phyloP scores from a whole-genome alignment of 176 grass and related monocot species.

The Aegilops speltoides region DNA sequence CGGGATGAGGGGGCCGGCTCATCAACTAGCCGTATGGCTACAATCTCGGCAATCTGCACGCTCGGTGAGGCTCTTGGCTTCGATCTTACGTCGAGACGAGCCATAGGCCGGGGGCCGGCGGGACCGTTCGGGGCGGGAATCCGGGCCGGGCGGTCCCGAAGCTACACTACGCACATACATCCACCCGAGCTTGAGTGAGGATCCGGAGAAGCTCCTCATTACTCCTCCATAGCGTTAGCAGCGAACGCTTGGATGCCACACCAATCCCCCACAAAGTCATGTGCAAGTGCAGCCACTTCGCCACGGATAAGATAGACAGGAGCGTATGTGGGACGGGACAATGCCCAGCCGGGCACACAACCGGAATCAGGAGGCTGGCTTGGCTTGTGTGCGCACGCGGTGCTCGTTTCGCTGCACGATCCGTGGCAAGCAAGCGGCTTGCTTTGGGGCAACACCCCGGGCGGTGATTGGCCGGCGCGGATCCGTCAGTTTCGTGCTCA shows the following conservation, averaged over 20 bases:
- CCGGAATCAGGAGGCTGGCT: neutral
- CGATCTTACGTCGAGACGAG: too few relatives aligned
- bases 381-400: slow-evolving; percentile 3
- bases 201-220: slow-evolving; percentile 20
- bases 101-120: neutral
- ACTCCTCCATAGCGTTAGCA: neutral
- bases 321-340: neutral
- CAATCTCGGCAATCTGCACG: slow-evolving; percentile 7
- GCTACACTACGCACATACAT: neutral
- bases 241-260: neutral
- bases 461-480: neutral
- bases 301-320: neutral
- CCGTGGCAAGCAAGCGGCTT: slow-evolving; percentile 31
- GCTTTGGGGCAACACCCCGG: slow-evolving; percentile 14
- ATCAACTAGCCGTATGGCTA: neutral
- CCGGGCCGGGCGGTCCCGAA: neutral
- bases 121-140: neutral
- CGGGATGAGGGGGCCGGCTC: neutral
- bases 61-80: too few relatives aligned
- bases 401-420: slow-evolving; percentile 21
- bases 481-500: neutral
- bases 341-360: neutral
- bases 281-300: neutral
- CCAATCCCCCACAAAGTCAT: neutral
- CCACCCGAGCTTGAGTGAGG: slow-evolving; percentile 15